Evolutionary conservation across 2,329 filamentous ascomycete genomes (phyloP).

Genomic region (Aspergillus sp.): DNA sequence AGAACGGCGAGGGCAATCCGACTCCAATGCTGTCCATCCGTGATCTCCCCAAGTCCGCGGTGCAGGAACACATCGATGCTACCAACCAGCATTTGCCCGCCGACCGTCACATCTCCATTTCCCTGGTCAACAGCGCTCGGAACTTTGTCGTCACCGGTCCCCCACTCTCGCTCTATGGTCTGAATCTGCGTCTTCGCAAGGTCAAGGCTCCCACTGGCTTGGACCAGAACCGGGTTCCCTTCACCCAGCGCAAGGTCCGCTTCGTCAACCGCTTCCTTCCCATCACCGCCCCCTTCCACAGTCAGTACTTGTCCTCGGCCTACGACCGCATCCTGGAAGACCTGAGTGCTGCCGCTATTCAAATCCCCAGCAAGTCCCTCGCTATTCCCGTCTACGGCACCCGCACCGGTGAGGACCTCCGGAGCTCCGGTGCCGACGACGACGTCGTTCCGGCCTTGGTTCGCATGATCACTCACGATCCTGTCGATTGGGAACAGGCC

Average conservation of each 20-base stretch:
- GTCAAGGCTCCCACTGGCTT: slow-evolving; percentile 96
- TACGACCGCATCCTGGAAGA: slow-evolving; percentile 79
- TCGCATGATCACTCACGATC: slow-evolving; percentile 87
- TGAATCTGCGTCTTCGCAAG: slow-evolving; percentile 91
- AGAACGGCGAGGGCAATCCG: slow-evolving; percentile 88
- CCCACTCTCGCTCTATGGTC: slow-evolving; percentile 89
- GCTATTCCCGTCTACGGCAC: slow-evolving; percentile 87
- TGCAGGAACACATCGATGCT: slow-evolving; percentile 93
- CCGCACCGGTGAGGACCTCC: slow-evolving; percentile 77
- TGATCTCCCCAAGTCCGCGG: slow-evolving; percentile 76
- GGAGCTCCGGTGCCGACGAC: slow-evolving; percentile 62
- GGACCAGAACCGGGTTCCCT: slow-evolving; percentile 89
- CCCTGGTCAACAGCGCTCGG: slow-evolving; percentile 90
- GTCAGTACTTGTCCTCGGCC: slow-evolving; percentile 79
- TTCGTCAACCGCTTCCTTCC: slow-evolving; percentile 96
- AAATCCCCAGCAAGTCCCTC: slow-evolving; percentile 65
- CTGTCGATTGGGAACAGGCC: slow-evolving; percentile 93
- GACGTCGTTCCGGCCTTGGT: slow-evolving; percentile 82
- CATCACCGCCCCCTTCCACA: slow-evolving; percentile 97
- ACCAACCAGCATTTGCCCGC: slow-evolving; percentile 94
- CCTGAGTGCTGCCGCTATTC: slow-evolving; percentile 60
- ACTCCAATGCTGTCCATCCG: slow-evolving; percentile 98
- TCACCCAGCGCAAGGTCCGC: slow-evolving; percentile 90
- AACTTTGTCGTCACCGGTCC: slow-evolving; percentile 97
- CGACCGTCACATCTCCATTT: slow-evolving; percentile 90